Evolutionary conservation across 345 rosid species (phyloP).

Genomic region (Acer campestre): DNA sequence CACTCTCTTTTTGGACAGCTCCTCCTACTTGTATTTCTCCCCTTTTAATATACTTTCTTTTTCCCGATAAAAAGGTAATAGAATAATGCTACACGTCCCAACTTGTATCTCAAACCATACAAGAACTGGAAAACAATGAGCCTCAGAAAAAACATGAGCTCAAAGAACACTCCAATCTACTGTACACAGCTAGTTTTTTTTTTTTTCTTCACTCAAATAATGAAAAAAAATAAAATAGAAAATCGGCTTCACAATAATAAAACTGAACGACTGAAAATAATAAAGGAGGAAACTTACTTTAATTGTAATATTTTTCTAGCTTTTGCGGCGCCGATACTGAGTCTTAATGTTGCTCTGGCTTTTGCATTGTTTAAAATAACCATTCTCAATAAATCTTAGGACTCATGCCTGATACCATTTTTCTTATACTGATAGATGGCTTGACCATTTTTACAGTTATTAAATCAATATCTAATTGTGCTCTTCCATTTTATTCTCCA

Average conservation of each 20-base stretch:
- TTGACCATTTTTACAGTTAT: neutral
- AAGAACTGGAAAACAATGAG: neutral
- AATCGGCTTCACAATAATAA: neutral
- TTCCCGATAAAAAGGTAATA: too few species aligned
- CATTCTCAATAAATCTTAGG: neutral
- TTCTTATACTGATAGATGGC: neutral
- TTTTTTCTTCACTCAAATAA: neutral
- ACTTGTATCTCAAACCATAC: neutral
- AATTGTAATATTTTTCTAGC: neutral
- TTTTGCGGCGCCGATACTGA: neutral
- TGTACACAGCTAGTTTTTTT: neutral
- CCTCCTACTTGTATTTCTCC: too few species aligned
- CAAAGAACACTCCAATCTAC: neutral
- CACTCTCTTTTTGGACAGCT: too few species aligned
- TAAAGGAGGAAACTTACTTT: neutral
- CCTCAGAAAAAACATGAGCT: neutral
- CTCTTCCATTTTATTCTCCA: slow-evolving; percentile 15
- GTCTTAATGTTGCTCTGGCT: neutral
- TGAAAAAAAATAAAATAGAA: neutral
- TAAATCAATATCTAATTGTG: neutral
- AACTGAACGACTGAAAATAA: neutral
- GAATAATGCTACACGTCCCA: too few species aligned
- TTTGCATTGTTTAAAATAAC: neutral
- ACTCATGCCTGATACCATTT: neutral
- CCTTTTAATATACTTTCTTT: too few species aligned